Percentiles rank a stretch among this genome's conserved stretches.
These are phyloP conservation scores for Arthrocladium fulminans DNA, from an alignment of 2,329 filamentous ascomycete species.

Conservation along the genomic window DNA sequence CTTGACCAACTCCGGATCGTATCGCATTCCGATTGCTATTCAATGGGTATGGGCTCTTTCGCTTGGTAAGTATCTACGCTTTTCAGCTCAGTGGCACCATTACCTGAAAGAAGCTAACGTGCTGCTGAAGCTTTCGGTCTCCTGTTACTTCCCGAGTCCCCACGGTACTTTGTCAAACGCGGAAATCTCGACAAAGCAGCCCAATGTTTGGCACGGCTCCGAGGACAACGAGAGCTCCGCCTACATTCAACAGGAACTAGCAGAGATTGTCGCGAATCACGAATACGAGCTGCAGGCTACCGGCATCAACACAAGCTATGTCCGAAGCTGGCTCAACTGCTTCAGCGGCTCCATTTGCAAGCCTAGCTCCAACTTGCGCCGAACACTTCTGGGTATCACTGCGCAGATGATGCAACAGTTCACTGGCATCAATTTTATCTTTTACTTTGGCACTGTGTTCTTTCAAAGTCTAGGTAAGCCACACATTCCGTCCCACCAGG, in stretches of 20 bases:
- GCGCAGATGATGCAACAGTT: constrained; percentile 40
- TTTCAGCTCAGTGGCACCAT: constrained; percentile 54
- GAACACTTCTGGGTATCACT: constrained; percentile 35
- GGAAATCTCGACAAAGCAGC: neutral
- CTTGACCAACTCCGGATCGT: constrained; percentile 54
- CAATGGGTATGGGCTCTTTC: constrained; percentile 45
- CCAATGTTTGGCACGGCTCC: constrained; percentile 43
- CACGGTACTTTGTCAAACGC: constrained; percentile 68
- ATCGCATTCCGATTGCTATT: constrained; percentile 67
- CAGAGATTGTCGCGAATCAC: constrained; percentile 81
- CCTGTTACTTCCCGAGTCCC: constrained; percentile 53
- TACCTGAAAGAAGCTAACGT: too few relatives aligned
- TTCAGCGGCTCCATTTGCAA: constrained; percentile 38
- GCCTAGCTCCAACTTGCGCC: constrained; percentile 10
- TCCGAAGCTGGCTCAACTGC: constrained; percentile 58
- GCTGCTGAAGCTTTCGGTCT: too few relatives aligned
- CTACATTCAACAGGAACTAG: constrained; percentile 67
- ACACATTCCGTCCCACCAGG: too few relatives aligned
- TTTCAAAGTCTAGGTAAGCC: too few relatives aligned
- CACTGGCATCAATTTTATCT: constrained; percentile 41
- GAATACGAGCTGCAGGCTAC: constrained; percentile 68
- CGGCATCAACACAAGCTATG: constrained; percentile 55
- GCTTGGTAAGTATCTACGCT: constrained; percentile 47
- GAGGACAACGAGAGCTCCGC: constrained; percentile 54
- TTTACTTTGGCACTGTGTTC: constrained; percentile 35